Evolutionary conservation across 2,329 filamentous ascomycete genomes (phyloP), one percentile per base, ranked within the genome.

Genomic region (Arthrinium puccinioides): DNA sequence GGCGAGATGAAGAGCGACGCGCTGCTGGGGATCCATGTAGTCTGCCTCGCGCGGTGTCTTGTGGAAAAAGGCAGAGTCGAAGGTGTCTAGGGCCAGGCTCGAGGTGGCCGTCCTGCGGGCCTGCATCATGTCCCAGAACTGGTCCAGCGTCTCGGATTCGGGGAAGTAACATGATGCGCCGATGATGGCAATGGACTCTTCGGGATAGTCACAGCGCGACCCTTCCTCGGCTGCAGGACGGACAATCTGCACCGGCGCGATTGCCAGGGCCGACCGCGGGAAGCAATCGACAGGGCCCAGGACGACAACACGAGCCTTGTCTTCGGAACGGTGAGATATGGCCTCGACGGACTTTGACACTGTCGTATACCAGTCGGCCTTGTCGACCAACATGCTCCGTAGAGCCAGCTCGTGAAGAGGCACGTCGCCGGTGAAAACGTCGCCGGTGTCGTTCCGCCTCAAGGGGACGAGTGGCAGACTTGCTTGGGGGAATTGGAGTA

Each of bases 141-240:
- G 40, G 2, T 37, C 36, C 9, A 46, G 25, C 10, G 40, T 32
- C 11, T 46, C 37, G 23, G 45, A 49, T 4, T 59, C 56, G 5
- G 61, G 55, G 9, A 62, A 52, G 6, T 56, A 52, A 43, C 60
- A 62, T 1, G 51, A 56, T 36, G 49, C 56, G 26, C 62, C 62
- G 23, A 64, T 46, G 19, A 65, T 52, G n/a, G 61, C 63, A 32
- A 66, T 60, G 26, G 57, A 43, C n/a, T 41, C 33, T 10, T 41
- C 40, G 9, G 21, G 21, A 10, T 33, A 33, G 1, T 20, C 21
- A 13, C 24, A 33, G 3, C 20, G 23, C 1, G 20, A 15, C 14
- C 16, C 21, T 15, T 21, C 13, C 7, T 8, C n/a, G 3, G 32
- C 32, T 6, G 32, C 21, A 14, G 32, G 32, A 4, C 32, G 32